Conservation (phyloP, 768 basidiomycete genomes). For the Hygrocybe coccinea region DNA sequence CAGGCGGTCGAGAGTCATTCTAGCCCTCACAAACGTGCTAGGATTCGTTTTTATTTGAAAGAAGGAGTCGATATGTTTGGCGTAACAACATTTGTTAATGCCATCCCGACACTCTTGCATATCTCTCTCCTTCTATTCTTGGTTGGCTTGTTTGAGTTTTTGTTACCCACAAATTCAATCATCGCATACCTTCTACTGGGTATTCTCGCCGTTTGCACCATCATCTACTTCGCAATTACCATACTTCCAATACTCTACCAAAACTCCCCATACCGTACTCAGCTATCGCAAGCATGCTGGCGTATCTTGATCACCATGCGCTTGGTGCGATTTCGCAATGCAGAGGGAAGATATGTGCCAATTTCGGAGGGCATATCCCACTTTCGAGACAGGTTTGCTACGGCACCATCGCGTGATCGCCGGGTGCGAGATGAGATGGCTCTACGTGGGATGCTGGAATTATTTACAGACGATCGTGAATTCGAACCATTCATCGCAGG, state of each 20-base stretch:
- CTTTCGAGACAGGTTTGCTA: background rate
- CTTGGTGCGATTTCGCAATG: background rate
- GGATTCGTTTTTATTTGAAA: constrained; percentile 39
- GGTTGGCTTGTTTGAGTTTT: constrained; percentile 43
- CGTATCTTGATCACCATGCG: background rate
- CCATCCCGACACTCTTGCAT: constrained; percentile 45
- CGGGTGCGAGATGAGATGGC: background rate
- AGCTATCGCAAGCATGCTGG: constrained; percentile 24
- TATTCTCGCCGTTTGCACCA: constrained; percentile 26
- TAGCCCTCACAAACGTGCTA: constrained; percentile 35
- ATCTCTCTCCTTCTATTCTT: constrained; percentile 48
- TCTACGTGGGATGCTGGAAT: constrained; percentile 8
- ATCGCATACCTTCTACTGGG: constrained; percentile 31
- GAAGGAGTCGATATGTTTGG: constrained; percentile 36
- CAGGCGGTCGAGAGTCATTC: constrained; percentile 32
- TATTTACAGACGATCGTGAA: constrained; percentile 3
- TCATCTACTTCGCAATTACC: constrained; percentile 30
- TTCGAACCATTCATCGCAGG: constrained; percentile 10
- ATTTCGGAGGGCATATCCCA: background rate
- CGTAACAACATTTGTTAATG: constrained; percentile 36
- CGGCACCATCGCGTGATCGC: background rate
- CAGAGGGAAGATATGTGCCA: background rate
- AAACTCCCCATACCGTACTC: constrained; percentile 35
- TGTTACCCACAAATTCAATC: constrained; percentile 32
- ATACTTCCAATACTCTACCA: constrained; percentile 30